Conservation (phyloP, 148 eudicot genomes). For the Nepenthes gracilis region DNA sequence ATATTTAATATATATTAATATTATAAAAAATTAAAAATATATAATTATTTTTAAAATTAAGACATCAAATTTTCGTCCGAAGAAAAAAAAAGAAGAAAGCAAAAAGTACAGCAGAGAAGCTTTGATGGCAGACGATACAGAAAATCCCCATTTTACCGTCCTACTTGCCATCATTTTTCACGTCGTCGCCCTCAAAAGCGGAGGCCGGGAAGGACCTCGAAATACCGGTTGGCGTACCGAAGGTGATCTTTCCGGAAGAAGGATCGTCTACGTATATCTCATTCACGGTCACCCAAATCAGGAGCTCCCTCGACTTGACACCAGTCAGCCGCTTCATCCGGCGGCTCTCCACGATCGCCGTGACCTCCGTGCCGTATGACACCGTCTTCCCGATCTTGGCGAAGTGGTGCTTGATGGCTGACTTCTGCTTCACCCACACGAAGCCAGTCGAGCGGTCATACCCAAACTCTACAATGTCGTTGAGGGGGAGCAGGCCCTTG, state of each 20-base stretch:
- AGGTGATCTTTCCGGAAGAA: conserved; percentile 37
- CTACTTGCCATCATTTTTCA: conserved; percentile 14
- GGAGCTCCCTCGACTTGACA: conserved; percentile 56
- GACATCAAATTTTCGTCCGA: no score
- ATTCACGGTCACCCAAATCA: conserved; percentile 40
- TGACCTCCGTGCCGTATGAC: conserved; percentile 42
- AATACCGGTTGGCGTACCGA: conserved; percentile 47
- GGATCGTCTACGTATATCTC: conserved; percentile 45
- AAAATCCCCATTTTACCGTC: no score
- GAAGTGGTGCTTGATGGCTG: conserved; percentile 29
- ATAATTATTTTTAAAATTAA: no score
- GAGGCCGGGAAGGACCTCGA: conserved; percentile 34
- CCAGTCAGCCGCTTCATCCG: conserved; percentile 51
- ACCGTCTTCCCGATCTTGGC: conserved; percentile 20
- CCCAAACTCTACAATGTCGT: conserved; percentile 43
- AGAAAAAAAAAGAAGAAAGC: no score
- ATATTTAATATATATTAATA: no score
- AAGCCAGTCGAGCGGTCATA: conserved; percentile 41
- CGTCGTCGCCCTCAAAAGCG: conserved; percentile 27
- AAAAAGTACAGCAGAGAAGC: no score
- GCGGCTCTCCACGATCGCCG: conserved; percentile 54
- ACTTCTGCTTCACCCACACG: conserved; percentile 54
- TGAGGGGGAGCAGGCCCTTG: conserved; percentile 45
- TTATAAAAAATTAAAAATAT: no score
- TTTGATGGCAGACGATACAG: no score